Percentiles rank a stretch among this genome's conserved stretches.
Evolutionary conservation across 2,329 filamentous ascomycete genomes (phyloP).

Genomic region (Colletotrichum nymphaeae): DNA sequence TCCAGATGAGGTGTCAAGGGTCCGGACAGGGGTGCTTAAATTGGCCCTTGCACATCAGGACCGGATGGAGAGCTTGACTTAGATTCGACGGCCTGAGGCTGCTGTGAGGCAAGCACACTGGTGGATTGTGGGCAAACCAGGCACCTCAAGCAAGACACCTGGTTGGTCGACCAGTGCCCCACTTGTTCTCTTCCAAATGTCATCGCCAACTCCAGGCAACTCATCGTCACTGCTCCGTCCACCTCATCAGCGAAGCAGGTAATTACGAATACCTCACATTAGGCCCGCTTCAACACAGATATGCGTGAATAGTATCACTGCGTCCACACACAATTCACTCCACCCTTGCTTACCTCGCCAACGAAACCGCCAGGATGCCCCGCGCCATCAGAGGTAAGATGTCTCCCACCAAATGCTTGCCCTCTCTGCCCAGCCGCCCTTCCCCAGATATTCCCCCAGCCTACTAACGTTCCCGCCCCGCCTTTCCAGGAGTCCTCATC

Average conservation of each 20-base stretch:
- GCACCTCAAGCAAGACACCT: neutral
- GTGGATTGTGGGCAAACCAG: neutral
- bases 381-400: constrained; percentile 65
- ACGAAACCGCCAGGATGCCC: constrained; percentile 57
- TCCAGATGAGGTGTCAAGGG: neutral
- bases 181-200: neutral
- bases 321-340: neutral
- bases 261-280: neutral
- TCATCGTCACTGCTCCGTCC: neutral
- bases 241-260: neutral
- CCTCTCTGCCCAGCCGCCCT: neutral
- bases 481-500: constrained; percentile 73
- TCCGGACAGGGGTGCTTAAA: constrained; percentile 3
- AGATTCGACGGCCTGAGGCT: neutral
- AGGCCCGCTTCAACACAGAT: neutral
- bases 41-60: constrained; percentile 17
- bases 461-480: constrained; percentile 20
- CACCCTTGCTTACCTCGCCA: constrained; percentile 5
- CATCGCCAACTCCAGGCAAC: neutral
- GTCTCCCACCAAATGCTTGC: neutral
- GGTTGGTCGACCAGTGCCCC: neutral
- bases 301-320: neutral
- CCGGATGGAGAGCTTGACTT: neutral
- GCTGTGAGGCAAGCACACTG: neutral
- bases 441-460: constrained; percentile 12